Percentiles rank a stretch among this genome's conserved stretches.
phyloP scores from a whole-genome alignment of 2,329 filamentous ascomycete species.

The Sclerotinia spermophila region DNA sequence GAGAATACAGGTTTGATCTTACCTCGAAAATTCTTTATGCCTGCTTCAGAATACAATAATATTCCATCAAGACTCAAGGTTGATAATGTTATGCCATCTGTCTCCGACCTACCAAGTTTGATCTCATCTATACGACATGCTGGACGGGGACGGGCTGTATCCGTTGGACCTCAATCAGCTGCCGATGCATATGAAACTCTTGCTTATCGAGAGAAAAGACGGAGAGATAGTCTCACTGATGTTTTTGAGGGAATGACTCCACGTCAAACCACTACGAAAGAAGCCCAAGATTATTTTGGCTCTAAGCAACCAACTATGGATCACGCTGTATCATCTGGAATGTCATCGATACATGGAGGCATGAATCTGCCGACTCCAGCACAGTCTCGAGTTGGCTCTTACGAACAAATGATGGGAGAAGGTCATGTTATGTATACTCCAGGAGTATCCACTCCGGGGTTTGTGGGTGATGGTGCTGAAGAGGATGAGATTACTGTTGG shows the following conservation, averaged over 20 bases:
- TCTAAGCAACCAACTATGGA: conserved; percentile 23
- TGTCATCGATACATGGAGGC: conserved; percentile 38
- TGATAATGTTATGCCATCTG: conserved; percentile 85
- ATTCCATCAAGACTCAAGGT: conserved; percentile 70
- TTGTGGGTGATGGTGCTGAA: conserved; percentile 40
- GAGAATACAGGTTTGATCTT: conserved; percentile 76
- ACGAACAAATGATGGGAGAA: conserved; percentile 71
- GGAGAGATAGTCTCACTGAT: conserved; percentile 52
- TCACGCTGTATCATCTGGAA: conserved; percentile 39
- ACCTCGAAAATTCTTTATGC: conserved; percentile 85
- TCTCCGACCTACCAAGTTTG: conserved; percentile 81
- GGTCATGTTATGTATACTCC: conserved; percentile 46
- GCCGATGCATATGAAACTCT: conserved; percentile 95
- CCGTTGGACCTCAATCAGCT: conserved; percentile 89
- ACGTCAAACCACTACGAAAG: conserved; percentile 13
- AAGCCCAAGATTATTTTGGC: conserved; percentile 23
- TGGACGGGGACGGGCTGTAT: conserved; percentile 73
- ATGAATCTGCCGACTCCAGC: conserved; percentile 46
- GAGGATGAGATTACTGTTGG: conserved; percentile 39
- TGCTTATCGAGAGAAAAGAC: conserved; percentile 75
- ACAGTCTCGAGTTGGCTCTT: conserved; percentile 53
- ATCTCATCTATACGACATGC: conserved; percentile 79
- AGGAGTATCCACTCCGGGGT: conserved; percentile 34
- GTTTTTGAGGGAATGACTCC: conserved; percentile 24
- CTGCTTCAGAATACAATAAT: conserved; percentile 83